Conservation (phyloP, 371 early-diverging fungal species). For the Mortierella sp. region DNA sequence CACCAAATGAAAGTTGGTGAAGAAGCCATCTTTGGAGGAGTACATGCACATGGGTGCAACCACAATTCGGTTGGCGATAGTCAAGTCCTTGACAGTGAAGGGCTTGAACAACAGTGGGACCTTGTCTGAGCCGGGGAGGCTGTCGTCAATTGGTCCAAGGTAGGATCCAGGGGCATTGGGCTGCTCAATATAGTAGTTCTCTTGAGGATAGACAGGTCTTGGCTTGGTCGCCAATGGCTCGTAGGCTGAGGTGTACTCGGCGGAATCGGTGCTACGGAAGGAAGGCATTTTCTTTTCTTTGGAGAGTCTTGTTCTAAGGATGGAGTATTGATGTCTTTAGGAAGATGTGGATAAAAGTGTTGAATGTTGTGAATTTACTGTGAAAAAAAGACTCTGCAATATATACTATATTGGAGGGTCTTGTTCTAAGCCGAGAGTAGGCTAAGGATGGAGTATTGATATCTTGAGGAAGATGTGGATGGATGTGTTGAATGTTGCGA, state of each 20-base stretch:
- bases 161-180: slow-evolving; percentile 39
- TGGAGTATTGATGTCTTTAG: not conserved
- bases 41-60: slow-evolving; percentile 90
- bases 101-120: slow-evolving; percentile 73
- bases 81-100: slow-evolving; percentile 68
- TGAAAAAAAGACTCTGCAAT: not conserved
- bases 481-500: slow-evolving; percentile 1
- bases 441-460: not conserved
- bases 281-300: slow-evolving; percentile 34
- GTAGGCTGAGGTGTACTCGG: slow-evolving; percentile 20
- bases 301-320: not conserved
- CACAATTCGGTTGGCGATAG: slow-evolving; percentile 80
- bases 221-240: slow-evolving; percentile 30
- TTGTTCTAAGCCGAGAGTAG: not conserved
- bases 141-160: slow-evolving; percentile 44
- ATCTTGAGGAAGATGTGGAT: not conserved
- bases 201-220: slow-evolving; percentile 35
- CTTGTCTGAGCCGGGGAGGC: slow-evolving; percentile 36
- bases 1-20: slow-evolving; percentile 74
- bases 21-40: slow-evolving; percentile 67
- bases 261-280: slow-evolving; percentile 1
- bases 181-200: slow-evolving; percentile 42
- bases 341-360: not conserved
- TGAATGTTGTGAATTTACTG: slow-evolving; percentile 1
- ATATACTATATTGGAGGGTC: slow-evolving; percentile 3